Evolutionary conservation across 805 yeast species (phyloP).

Genomic region (Lipomyces mesembrius): DNA sequence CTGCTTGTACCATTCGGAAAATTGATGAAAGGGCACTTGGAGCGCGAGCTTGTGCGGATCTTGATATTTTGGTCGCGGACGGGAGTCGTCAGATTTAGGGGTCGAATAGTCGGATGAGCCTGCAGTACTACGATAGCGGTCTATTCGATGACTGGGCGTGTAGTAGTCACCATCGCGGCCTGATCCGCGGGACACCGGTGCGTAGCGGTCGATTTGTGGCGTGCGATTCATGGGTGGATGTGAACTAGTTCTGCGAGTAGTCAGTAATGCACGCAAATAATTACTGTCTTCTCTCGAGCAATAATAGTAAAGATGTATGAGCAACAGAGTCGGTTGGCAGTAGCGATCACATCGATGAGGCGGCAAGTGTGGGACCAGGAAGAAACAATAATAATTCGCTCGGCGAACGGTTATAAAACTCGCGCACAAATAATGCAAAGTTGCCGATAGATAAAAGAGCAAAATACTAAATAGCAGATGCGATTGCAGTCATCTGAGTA

Average conservation of each 20-base stretch:
- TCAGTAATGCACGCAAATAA: neutral
- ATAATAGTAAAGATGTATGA: neutral
- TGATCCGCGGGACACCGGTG: slow-evolving; percentile 6
- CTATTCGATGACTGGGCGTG: slow-evolving; percentile 12
- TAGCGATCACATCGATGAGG: neutral
- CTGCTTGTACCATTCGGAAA: slow-evolving; percentile 29
- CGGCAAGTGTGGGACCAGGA: neutral
- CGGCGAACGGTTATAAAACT: too few relatives aligned
- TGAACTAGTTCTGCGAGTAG: neutral
- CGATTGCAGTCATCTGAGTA: neutral
- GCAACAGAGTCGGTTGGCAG: neutral
- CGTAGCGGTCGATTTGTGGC: slow-evolving; percentile 20
- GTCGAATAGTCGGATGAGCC: neutral
- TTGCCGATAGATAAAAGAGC: neutral
- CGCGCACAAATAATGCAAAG: neutral
- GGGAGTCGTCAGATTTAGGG: slow-evolving; percentile 5
- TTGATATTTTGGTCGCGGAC: slow-evolving; percentile 13
- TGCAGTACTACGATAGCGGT: slow-evolving; percentile 10
- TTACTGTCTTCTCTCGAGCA: neutral
- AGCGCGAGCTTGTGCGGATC: slow-evolving; percentile 25
- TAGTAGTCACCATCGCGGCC: slow-evolving; percentile 24
- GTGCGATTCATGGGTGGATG: neutral
- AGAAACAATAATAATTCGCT: neutral
- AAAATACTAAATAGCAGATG: neutral
- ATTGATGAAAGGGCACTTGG: slow-evolving; percentile 31